A percentile compares a stretch with the other conserved stretches of the same genome.
These are phyloP conservation scores for Vachellia collinsii DNA, from an alignment of 306 rosid genomes.

Conservation along the genomic window DNA sequence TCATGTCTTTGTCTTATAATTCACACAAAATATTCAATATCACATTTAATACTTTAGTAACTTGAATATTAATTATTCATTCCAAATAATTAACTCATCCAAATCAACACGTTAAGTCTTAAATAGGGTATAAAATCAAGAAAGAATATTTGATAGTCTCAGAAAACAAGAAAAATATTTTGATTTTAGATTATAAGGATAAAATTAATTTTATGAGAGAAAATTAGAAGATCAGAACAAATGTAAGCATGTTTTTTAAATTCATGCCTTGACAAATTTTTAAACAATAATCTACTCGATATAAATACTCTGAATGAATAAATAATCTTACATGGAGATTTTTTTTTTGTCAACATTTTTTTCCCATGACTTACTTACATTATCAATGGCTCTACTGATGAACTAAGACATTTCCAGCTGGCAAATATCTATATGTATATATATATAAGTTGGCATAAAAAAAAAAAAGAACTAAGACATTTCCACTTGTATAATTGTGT, in stretches of 20 bases:
- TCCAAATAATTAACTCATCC: background rate
- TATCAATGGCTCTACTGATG: no score
- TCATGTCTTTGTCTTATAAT: no score
- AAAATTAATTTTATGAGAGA: background rate
- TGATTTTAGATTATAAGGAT: no score
- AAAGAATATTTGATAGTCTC: background rate
- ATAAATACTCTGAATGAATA: background rate
- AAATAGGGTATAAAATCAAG: background rate
- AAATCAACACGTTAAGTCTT: background rate
- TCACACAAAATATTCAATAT: no score
- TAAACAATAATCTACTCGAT: background rate
- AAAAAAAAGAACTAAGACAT: background rate
- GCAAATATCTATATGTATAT: no score
- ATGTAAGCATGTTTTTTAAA: no score
- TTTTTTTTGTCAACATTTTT: no score
- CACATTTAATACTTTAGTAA: background rate
- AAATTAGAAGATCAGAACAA: background rate
- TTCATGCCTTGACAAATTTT: background rate
- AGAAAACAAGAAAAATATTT: no score
- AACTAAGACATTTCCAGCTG: background rate
- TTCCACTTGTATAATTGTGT: no score
- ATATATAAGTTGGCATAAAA: no score
- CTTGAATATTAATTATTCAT: background rate
- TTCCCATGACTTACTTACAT: no score
- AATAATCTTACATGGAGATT: background rate